Evolutionary conservation across 345 rosid species (phyloP).

Genomic region (Atalantia buxifolia): DNA sequence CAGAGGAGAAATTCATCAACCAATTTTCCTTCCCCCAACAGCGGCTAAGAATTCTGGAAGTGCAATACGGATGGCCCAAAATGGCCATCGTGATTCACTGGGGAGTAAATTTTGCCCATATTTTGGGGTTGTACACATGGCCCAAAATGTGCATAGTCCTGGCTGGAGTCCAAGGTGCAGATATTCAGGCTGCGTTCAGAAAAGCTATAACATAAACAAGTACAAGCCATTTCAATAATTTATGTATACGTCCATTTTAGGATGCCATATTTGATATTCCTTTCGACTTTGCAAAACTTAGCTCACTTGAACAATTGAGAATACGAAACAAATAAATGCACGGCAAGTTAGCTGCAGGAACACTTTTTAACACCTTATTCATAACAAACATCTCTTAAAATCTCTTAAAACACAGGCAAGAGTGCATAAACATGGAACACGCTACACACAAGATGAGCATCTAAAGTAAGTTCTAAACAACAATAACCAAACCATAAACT

Average conservation of each 20-base stretch:
- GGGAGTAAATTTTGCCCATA: too few relatives aligned
- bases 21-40: too few relatives aligned
- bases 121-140: too few relatives aligned
- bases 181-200: too few relatives aligned
- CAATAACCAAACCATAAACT: conserved; percentile 1
- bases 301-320: neutral
- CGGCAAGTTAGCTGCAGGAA: neutral
- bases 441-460: neutral
- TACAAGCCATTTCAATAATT: too few relatives aligned
- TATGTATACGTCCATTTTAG: too few relatives aligned
- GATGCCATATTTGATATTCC: neutral
- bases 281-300: neutral
- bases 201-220: too few relatives aligned
- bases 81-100: too few relatives aligned
- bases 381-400: neutral
- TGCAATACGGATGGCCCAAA: too few relatives aligned
- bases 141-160: too few relatives aligned
- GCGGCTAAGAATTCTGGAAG: neutral
- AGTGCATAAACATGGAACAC: neutral
- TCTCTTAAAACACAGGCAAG: neutral
- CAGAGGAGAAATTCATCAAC: neutral
- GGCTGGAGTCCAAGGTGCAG: too few relatives aligned
- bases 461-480: neutral
- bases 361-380: neutral
- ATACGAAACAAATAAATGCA: neutral